Evolutionary conservation across 371 early-diverging fungal genomes (phyloP), one percentile per base, ranked within the genome.

Genomic region (Smittium culicis): DNA sequence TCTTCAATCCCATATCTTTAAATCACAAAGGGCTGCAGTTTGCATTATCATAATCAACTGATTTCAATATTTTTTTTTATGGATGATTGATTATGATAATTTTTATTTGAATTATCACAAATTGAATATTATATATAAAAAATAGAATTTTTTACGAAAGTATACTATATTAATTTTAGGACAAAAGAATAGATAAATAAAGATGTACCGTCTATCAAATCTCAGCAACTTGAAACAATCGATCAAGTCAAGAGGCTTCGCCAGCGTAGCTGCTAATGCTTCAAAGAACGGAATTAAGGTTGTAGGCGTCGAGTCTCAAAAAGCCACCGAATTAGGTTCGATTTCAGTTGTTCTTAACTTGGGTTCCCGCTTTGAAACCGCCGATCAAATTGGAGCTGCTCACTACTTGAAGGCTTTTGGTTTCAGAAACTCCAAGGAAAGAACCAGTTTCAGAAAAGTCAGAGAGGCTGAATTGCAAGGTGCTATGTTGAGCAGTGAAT

Each of bases 401-500:
- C 94, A 94, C 80, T 88, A 84, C 69, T 83, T 92, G 73, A 94
- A 95, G 86, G 88, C 85, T 78, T 88, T 87, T 70, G 88, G 92
- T 45, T 88, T 94, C 84, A 90, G 92, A 88, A 88, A 88, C 81
- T 87, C 87, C 70, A 75, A 83, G 67, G 83, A 81, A 66, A 92
- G 92, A 78, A 90, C 89, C 72, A 84, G 90, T 69, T 87, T 91
- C 81, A 90, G 93, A 70, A 84, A 86, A 60, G 79, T 88, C 72
- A 92, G 94, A 71, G 93, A 95, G 78, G 84, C 94, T 68, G 94
- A 94, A 83, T 83, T 94, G 69, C 86, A 90, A 68, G 98, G 98
- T 71, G 90, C 88, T 73, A 82, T 85, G 65, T 82, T 95, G 72
- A 85, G 86, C 60, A 81, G 94, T 61, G 78, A 83, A 75, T 80